phyloP scores from a whole-genome alignment of 352 stramenopile species.

The Phytophthora vignae region DNA sequence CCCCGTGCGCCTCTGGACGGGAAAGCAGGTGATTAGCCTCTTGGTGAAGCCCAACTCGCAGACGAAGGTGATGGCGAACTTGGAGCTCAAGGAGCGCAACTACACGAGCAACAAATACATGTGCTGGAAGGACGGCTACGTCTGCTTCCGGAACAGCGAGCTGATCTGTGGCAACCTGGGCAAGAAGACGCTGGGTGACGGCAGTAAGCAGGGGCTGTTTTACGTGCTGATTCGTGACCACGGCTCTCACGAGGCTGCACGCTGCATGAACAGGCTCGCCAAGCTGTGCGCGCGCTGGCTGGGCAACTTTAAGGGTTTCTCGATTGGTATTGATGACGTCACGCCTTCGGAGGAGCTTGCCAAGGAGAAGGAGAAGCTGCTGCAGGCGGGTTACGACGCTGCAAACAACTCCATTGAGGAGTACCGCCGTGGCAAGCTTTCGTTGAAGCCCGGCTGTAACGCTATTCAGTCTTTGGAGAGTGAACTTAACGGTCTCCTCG shows the following conservation, averaged over 20 bases:
- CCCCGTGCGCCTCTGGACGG: constrained; percentile 95
- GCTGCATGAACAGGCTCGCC: constrained; percentile 98
- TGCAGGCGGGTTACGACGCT: constrained; percentile 87
- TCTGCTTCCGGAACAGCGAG: constrained; percentile 97
- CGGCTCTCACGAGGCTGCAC: constrained; percentile 90
- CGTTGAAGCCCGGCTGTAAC: constrained; percentile 97
- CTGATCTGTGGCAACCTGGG: constrained; percentile 98
- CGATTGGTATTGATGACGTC: constrained; percentile 99
- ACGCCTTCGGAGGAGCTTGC: constrained; percentile 95
- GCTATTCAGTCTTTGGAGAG: constrained; percentile 98
- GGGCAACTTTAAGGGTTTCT: constrained; percentile 97
- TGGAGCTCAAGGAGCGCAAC: constrained; percentile 96
- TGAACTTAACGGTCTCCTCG: constrained; percentile 98
- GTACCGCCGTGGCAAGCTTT: constrained; percentile 95
- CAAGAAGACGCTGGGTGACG: constrained; percentile 99
- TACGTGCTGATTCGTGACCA: constrained; percentile 98
- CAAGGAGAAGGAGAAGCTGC: constrained; percentile 95
- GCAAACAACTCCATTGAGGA: constrained; percentile 93
- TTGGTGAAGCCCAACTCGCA: constrained; percentile 91
- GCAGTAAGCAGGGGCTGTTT: constrained; percentile 98
- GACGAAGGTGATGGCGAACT: constrained; percentile 81
- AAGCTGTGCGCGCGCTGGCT: constrained; percentile 98
- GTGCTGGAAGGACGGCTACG: constrained; percentile 98
- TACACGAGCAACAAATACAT: constrained; percentile 96
- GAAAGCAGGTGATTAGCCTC: constrained; percentile 96